phyloP scores from a whole-genome alignment of 2,329 filamentous ascomycete species.

The Cephalotrichum gorgonifer region DNA sequence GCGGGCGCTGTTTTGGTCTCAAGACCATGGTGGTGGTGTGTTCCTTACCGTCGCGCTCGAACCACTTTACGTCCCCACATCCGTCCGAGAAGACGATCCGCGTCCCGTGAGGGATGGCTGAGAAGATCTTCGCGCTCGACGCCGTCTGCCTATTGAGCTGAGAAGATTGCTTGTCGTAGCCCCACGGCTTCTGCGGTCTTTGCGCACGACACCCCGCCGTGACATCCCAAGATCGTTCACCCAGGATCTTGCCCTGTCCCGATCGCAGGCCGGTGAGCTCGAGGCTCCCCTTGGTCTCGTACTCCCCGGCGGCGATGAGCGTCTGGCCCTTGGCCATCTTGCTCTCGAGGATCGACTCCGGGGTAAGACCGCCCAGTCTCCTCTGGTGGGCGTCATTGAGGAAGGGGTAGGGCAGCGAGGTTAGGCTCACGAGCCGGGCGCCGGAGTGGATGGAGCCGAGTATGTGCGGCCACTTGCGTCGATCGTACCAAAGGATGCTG shows the following conservation, averaged over 20 bases:
- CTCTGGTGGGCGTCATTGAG: slow-evolving; percentile 47
- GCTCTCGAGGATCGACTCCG: slow-evolving; percentile 46
- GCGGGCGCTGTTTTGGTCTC: no score
- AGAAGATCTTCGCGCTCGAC: slow-evolving; percentile 69
- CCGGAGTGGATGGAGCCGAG: slow-evolving; percentile 75
- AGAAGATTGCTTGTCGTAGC: neutral
- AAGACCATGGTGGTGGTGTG: no score
- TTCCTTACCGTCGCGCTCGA: slow-evolving; percentile 60
- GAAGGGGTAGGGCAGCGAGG: slow-evolving; percentile 57
- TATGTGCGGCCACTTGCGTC: slow-evolving; percentile 71
- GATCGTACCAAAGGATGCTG: slow-evolving; percentile 80
- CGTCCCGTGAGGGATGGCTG: slow-evolving; percentile 71
- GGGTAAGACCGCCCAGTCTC: slow-evolving; percentile 41
- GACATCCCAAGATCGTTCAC: slow-evolving; percentile 1
- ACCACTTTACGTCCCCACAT: slow-evolving; percentile 78
- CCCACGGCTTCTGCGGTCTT: slow-evolving; percentile 9
- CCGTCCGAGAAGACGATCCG: slow-evolving; percentile 76
- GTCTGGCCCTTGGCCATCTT: slow-evolving; percentile 45
- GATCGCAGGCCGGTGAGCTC: slow-evolving; percentile 65
- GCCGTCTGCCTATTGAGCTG: slow-evolving; percentile 78
- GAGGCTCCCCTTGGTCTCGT: slow-evolving; percentile 81
- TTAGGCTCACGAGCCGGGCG: slow-evolving; percentile 63
- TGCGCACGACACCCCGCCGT: slow-evolving; percentile 5
- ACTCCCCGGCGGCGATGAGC: slow-evolving; percentile 75
- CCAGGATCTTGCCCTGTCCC: neutral